Conservation (phyloP, 257 asterid genomes). For the Lycium ferocissimum region DNA sequence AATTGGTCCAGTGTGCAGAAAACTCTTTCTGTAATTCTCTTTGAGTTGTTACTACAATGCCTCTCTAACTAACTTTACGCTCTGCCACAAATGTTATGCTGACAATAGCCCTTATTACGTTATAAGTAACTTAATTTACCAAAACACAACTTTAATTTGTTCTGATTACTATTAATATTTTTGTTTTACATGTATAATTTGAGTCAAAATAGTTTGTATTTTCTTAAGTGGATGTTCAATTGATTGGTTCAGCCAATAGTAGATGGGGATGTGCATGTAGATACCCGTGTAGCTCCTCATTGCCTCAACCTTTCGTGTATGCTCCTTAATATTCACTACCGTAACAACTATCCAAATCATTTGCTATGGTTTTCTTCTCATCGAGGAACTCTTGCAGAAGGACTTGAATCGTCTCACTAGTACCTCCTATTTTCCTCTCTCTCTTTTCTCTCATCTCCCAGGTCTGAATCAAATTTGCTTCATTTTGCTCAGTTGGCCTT, state of each 20-base stretch:
- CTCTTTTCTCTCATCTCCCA: too few species aligned
- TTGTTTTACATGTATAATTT: not conserved
- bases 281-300: not conserved
- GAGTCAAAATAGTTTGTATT: not conserved
- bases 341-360: not conserved
- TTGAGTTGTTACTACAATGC: not conserved
- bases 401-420: too few species aligned
- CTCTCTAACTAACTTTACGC: constrained; percentile 10
- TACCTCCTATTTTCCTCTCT: too few species aligned
- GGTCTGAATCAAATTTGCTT: not conserved
- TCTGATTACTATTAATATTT: not conserved
- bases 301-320: not conserved
- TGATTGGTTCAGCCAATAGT: not conserved
- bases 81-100: constrained; percentile 4
- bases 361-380: not conserved
- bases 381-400: not conserved
- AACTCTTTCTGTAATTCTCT: not conserved
- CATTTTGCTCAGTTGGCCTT: too few species aligned
- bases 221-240: not conserved
- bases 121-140: not conserved
- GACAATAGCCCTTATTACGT: not conserved
- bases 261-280: too few species aligned
- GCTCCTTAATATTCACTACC: not conserved
- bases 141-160: not conserved
- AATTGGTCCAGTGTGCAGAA: constrained; percentile 24